Percentiles rank a stretch among this genome's conserved stretches.
Evolutionary conservation across 2,329 filamentous ascomycete species (phyloP).

Genomic region (Penicillium sp.): DNA sequence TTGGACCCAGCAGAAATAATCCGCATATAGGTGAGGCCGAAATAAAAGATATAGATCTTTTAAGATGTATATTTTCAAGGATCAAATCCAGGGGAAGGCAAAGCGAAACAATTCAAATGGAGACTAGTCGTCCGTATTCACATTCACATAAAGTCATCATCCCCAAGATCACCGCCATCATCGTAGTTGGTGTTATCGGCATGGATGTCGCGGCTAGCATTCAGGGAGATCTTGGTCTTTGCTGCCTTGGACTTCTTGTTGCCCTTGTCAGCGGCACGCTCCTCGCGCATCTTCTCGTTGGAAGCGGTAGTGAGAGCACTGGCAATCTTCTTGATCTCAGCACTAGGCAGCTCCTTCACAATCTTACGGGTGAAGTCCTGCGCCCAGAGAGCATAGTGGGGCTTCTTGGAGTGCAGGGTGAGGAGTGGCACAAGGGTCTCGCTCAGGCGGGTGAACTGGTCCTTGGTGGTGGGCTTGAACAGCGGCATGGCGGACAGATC

Average conservation of each 20-base stretch:
- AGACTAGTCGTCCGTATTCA: conserved; percentile 10
- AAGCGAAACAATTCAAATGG: conserved; percentile 12
- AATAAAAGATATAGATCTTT: not conserved
- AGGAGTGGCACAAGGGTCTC: conserved; percentile 77
- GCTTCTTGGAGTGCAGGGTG: conserved; percentile 72
- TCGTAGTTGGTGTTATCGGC: conserved; percentile 76
- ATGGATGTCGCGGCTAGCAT: conserved; percentile 57
- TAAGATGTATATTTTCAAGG: conserved; percentile 12
- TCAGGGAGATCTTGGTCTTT: conserved; percentile 87
- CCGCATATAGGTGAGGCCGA: not conserved
- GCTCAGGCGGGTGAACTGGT: conserved; percentile 77
- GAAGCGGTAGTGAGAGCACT: conserved; percentile 82
- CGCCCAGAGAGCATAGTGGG: conserved; percentile 84
- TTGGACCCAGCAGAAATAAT: not conserved
- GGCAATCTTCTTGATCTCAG: conserved; percentile 95
- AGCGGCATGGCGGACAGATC: conserved; percentile 77
- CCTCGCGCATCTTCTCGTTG: conserved; percentile 98
- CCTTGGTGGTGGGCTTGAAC: conserved; percentile 86
- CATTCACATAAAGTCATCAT: conserved; percentile 50
- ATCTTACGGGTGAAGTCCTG: conserved; percentile 88
- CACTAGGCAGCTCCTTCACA: conserved; percentile 79
- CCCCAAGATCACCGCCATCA: conserved; percentile 79
- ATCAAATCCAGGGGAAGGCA: conserved; percentile 5
- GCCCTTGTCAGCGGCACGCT: conserved; percentile 89
- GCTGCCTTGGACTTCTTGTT: conserved; percentile 96